Percentiles rank a stretch among this genome's conserved stretches.
Conservation (phyloP, 257 asterid species). For the Echium plantagineum region DNA sequence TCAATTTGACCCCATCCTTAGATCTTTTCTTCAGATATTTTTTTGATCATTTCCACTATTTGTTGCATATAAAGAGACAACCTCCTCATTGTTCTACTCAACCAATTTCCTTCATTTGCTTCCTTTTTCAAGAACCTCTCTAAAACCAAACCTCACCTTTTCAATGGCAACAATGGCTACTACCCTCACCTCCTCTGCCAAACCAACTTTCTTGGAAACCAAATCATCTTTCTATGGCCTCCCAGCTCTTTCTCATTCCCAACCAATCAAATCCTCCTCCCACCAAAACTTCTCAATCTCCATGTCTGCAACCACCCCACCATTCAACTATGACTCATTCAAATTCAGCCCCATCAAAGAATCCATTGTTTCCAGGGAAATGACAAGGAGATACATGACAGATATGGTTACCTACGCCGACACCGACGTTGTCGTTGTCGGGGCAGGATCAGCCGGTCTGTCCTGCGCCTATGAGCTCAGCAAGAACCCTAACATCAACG, state of each 20-base stretch:
- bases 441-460: conserved; percentile 85
- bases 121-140: not conserved
- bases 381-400: conserved; percentile 79
- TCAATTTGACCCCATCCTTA: not conserved
- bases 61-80: too few species aligned
- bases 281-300: conserved; percentile 23
- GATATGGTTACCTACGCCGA: conserved; percentile 87
- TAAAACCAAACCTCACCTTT: too few species aligned
- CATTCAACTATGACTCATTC: conserved; percentile 44
- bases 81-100: not conserved
- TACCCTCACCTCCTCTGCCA: conserved; percentile 39
- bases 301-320: conserved; percentile 35
- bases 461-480: conserved; percentile 84
- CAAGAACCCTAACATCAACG: conserved; percentile 42
- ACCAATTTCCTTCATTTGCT: not conserved
- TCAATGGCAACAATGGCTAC: conserved; percentile 79
- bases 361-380: conserved; percentile 69
- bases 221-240: conserved; percentile 51
- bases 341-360: conserved; percentile 60
- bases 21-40: not conserved
- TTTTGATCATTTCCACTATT: not conserved
- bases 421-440: conserved; percentile 68
- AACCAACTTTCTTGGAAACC: conserved; percentile 40
- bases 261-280: conserved; percentile 25
- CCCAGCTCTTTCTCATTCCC: conserved; percentile 22